Percentiles rank a stretch among this genome's conserved stretches.
These are phyloP conservation scores for Colletotrichum truncatum DNA, from an alignment of 2,329 filamentous ascomycete species.

Conservation along the genomic window DNA sequence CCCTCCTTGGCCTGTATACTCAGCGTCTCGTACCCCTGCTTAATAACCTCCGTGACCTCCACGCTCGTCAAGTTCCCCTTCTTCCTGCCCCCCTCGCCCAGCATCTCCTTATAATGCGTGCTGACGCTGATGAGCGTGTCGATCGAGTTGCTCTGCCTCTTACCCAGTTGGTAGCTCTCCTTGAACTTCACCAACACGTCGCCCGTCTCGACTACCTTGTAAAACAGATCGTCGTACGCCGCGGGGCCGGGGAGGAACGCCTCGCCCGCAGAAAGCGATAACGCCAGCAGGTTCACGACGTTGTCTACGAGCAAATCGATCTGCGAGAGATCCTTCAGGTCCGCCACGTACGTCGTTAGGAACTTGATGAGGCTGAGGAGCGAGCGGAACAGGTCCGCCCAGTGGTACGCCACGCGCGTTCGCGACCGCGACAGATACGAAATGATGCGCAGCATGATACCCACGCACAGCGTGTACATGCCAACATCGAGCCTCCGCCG, in stretches of 20 bases:
- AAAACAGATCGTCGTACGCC: constrained; percentile 96
- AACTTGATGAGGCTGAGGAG: constrained; percentile 90
- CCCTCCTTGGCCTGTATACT: constrained; percentile 91
- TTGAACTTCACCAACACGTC: constrained; percentile 85
- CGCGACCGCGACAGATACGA: constrained; percentile 85
- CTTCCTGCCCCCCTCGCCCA: constrained; percentile 65
- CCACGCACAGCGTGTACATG: constrained; percentile 83
- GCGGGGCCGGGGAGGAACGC: constrained; percentile 88
- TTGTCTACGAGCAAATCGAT: constrained; percentile 80
- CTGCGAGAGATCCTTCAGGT: constrained; percentile 74
- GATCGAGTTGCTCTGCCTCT: constrained; percentile 74
- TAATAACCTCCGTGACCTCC: constrained; percentile 91
- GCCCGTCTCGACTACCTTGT: constrained; percentile 94
- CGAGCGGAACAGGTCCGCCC: constrained; percentile 93
- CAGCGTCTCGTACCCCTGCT: constrained; percentile 94
- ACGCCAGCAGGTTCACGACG: constrained; percentile 83
- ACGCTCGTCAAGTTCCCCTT: constrained; percentile 78
- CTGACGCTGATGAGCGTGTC: constrained; percentile 85
- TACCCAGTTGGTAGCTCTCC: constrained; percentile 73
- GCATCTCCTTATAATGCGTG: constrained; percentile 85
- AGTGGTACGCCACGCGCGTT: constrained; percentile 87
- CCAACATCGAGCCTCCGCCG: constrained; percentile 84
- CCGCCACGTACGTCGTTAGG: constrained; percentile 83
- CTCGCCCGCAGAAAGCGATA: constrained; percentile 87
- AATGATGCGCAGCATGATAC: constrained; percentile 83